These are phyloP conservation scores for Teratosphaeria pseudoeucalypti DNA, from an alignment of 2,329 filamentous ascomycete genomes.

Conservation along the genomic window DNA sequence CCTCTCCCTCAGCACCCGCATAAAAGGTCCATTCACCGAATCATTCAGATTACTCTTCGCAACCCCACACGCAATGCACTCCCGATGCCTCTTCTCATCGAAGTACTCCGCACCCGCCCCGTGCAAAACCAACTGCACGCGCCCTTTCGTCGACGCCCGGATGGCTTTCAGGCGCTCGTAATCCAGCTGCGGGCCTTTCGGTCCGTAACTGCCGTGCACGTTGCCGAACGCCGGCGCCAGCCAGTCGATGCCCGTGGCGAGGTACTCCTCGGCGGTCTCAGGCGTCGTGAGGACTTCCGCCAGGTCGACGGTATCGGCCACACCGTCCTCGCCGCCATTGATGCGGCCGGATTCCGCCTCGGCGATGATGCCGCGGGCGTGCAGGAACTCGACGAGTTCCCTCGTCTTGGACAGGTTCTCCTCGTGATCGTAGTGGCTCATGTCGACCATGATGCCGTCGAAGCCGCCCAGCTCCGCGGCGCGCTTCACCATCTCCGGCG, in stretches of 20 bases:
- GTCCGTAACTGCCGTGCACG: slow-evolving; percentile 63
- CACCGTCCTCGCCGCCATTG: slow-evolving; percentile 63
- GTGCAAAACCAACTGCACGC: slow-evolving; percentile 44
- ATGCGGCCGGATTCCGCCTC: slow-evolving; percentile 64
- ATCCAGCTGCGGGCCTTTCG: slow-evolving; percentile 49
- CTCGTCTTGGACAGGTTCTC: slow-evolving; percentile 58
- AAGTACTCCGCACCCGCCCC: slow-evolving; percentile 44
- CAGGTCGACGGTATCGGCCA: slow-evolving; percentile 54
- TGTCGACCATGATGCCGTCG: slow-evolving; percentile 68
- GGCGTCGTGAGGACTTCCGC: slow-evolving; percentile 56
- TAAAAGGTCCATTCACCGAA: neutral
- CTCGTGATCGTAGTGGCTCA: slow-evolving; percentile 60
- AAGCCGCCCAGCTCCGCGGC: slow-evolving; percentile 32
- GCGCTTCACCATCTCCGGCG: slow-evolving; percentile 31
- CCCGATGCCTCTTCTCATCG: slow-evolving; percentile 42
- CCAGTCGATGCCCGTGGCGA: slow-evolving; percentile 61
- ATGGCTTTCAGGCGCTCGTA: slow-evolving; percentile 45
- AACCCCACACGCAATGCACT: slow-evolving; percentile 46
- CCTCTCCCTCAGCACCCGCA: neutral
- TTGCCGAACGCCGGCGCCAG: slow-evolving; percentile 68
- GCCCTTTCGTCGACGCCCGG: slow-evolving; percentile 36
- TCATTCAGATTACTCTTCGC: slow-evolving; percentile 49
- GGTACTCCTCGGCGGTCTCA: slow-evolving; percentile 59
- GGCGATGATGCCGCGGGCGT: slow-evolving; percentile 54
- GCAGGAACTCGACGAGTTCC: slow-evolving; percentile 53